A percentile compares a stretch with the other conserved stretches of the same genome.
These are phyloP conservation scores for Hypoxylon sp. DNA, from an alignment of 2,329 filamentous ascomycete species.

Conservation along the genomic window DNA sequence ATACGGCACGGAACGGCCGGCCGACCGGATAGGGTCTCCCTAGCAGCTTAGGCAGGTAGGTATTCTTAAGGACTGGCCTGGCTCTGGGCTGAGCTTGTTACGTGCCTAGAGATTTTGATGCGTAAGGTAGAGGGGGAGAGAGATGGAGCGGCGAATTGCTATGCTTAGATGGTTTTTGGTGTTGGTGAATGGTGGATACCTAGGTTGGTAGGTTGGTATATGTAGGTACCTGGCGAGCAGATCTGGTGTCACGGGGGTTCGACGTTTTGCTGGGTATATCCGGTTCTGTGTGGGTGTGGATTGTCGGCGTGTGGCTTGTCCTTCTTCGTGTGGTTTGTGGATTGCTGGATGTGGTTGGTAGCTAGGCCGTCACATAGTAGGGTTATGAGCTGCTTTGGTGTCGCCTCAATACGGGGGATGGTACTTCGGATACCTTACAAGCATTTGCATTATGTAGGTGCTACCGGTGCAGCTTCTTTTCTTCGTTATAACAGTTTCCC, in stretches of 20 bases:
- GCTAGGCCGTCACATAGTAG: too few species aligned
- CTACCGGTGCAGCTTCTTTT: not conserved
- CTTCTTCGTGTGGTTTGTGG: too few species aligned
- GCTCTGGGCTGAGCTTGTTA: not conserved
- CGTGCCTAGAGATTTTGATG: not conserved
- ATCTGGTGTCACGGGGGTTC: conserved; percentile 29
- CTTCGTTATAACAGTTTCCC: not conserved
- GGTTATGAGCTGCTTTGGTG: too few species aligned
- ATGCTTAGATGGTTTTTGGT: not conserved
- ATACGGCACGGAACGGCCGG: conserved; percentile 4
- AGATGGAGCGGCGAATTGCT: conserved; percentile 4
- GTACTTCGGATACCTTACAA: not conserved
- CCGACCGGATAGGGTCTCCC: conserved; percentile 24
- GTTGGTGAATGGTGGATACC: not conserved
- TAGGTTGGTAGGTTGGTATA: too few species aligned
- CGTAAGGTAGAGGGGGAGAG: conserved; percentile 3
- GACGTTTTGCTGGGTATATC: conserved; percentile 23
- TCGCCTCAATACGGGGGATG: too few species aligned
- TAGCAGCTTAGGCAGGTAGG: too few species aligned
- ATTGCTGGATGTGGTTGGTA: too few species aligned
- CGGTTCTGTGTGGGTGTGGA: too few species aligned
- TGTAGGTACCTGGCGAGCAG: too few species aligned
- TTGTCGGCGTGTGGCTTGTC: too few species aligned
- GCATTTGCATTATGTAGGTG: too few species aligned
- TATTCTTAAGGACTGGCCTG: not conserved